Evolutionary conservation across 495 filamentous ascomycete genomes (phyloP), one percentile per base, ranked within the genome.

Genomic region (Schizothecium vesticola): DNA sequence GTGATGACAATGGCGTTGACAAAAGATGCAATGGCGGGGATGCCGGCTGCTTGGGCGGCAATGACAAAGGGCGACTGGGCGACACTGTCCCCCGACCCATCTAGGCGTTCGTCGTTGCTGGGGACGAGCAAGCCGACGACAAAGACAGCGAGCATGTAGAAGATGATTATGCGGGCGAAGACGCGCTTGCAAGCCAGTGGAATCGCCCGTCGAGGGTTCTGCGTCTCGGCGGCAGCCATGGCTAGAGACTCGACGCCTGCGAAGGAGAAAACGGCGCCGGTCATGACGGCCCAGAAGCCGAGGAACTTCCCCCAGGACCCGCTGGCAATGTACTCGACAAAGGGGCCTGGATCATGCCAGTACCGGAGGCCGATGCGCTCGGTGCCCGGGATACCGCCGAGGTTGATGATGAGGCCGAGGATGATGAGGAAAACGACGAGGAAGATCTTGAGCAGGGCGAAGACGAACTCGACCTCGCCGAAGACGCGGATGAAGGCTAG

Each of bases 11-110:
- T 80, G 1, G 87, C 84, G 36, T 90, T 92, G 65, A 89, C 89
- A 26, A 91, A 81, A 3, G 79, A 84, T n/a, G 86, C 83, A 19
- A 92, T 82, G 9, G 82, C 84, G 0, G 80, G 80, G 58, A 92
- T 87, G 56, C 89, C 88, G 0, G 90, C 91, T 13, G 84, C 78
- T n/a, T 81, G 77, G 28, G 91, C 87, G 0, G 90, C 88, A 57
- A 93, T 84, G 1, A 91, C 90, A 69, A 92, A 91, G 5, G 91
- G 91, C n/a, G 84, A 91, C 60, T 86, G 88, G 28, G 87, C 85
- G 64, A 86, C 71, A 66, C 70, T 75, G 77, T 80, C 70, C 73
- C 83, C 71, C 75, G 82, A 76, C 3, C 72, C 72, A 58, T 70
- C 67, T 60, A 91, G 82, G 43, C 81, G 86, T 0, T 85, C 81